Evolutionary conservation across 148 eudicot genomes (phyloP).

Genomic region (Selenicereus undatus): DNA sequence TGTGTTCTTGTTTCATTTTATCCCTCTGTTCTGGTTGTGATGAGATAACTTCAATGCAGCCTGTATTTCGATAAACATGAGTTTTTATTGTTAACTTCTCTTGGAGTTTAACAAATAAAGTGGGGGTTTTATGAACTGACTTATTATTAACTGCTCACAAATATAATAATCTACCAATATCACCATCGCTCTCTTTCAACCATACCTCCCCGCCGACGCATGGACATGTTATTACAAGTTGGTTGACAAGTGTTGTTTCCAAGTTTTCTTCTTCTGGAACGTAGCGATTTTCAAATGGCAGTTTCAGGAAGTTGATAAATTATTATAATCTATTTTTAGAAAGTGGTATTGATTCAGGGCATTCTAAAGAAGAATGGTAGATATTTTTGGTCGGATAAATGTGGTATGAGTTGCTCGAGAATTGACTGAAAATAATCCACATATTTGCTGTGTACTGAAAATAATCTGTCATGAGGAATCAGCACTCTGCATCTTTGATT

Average conservation of each 20-base stretch:
- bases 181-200: neutral
- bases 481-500: neutral
- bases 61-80: neutral
- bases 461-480: neutral
- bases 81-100: neutral
- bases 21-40: neutral
- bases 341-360: neutral
- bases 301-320: neutral
- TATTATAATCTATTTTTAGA: neutral
- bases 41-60: constrained; percentile 5
- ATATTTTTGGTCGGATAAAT: neutral
- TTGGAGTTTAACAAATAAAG: neutral
- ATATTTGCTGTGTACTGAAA: neutral
- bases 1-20: constrained; percentile 7
- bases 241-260: neutral
- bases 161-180: neutral
- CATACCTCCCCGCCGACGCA: too few relatives aligned
- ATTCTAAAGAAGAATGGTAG: neutral
- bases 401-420: neutral
- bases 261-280: neutral
- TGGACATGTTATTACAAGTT: neutral
- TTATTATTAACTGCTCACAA: neutral
- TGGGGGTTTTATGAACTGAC: neutral
- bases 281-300: neutral
- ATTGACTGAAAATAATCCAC: neutral